These are phyloP conservation scores for Mortierella sp. DNA, from an alignment of 371 early-diverging fungal genomes.

Conservation along the genomic window DNA sequence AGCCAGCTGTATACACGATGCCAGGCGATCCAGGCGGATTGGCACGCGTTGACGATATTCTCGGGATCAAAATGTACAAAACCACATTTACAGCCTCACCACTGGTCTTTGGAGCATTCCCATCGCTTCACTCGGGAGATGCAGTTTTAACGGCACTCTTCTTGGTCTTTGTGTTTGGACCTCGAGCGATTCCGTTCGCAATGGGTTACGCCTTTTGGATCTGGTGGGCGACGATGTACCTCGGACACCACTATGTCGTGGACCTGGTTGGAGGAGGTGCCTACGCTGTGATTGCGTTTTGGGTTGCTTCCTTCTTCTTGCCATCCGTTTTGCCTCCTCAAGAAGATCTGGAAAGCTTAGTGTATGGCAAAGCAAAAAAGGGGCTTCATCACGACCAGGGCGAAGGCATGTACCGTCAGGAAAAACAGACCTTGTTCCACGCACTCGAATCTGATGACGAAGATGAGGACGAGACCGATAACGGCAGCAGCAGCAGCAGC, in stretches of 20 bases:
- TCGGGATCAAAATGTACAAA: constrained; percentile 72
- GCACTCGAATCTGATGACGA: constrained; percentile 10
- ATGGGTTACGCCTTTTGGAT: constrained; percentile 71
- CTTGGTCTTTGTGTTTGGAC: constrained; percentile 59
- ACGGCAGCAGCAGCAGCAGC: constrained; percentile 4
- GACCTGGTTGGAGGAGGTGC: constrained; percentile 77
- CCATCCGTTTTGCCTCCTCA: constrained; percentile 41
- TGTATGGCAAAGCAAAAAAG: neutral
- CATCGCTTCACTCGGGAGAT: constrained; percentile 80
- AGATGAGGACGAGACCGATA: neutral
- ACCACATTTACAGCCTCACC: constrained; percentile 77
- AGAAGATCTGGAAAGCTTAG: neutral
- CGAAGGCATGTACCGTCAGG: constrained; percentile 14
- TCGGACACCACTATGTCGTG: constrained; percentile 79
- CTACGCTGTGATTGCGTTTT: constrained; percentile 68
- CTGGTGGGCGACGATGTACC: constrained; percentile 84
- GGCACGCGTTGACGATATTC: constrained; percentile 73
- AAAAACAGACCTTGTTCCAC: constrained; percentile 26
- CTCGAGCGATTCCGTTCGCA: constrained; percentile 60
- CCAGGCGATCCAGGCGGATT: constrained; percentile 81
- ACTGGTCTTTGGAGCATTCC: constrained; percentile 81
- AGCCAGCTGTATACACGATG: constrained; percentile 74
- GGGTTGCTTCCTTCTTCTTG: constrained; percentile 52
- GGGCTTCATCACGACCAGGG: constrained; percentile 5
- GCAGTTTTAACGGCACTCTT: constrained; percentile 73